A percentile compares a stretch with the other conserved stretches of the same genome.
These are phyloP conservation scores for Combretum micranthum DNA, from an alignment of 345 rosid genomes.

Conservation along the genomic window DNA sequence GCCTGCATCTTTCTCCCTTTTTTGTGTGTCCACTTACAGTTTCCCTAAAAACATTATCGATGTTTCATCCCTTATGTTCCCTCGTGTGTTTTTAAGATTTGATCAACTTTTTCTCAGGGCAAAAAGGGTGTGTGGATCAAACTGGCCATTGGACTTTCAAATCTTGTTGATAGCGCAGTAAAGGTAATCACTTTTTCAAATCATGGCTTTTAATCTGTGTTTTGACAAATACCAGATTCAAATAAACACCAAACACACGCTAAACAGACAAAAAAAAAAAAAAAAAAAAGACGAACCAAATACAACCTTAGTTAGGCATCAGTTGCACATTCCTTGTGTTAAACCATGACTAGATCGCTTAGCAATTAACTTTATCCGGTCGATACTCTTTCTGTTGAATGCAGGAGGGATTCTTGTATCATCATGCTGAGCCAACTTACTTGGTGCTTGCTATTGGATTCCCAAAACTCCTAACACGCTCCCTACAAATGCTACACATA, in stretches of 20 bases:
- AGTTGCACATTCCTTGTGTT: constrained; percentile 1
- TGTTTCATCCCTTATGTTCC: too few species aligned
- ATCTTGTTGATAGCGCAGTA: constrained; percentile 64
- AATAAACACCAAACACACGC: too few species aligned
- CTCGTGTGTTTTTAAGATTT: too few species aligned
- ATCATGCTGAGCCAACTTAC: constrained; percentile 79
- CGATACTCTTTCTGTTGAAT: background rate
- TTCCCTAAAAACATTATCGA: too few species aligned
- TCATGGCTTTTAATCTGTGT: too few species aligned
- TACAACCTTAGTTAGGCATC: too few species aligned
- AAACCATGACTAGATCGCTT: background rate
- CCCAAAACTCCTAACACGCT: constrained; percentile 51
- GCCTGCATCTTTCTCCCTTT: too few species aligned
- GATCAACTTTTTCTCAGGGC: constrained; percentile 36
- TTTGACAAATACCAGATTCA: too few species aligned
- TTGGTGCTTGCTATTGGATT: constrained; percentile 86
- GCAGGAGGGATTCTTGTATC: constrained; percentile 71
- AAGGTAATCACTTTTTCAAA: constrained; percentile 39
- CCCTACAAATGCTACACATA: constrained; percentile 75
- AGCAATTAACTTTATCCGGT: constrained; percentile 4
- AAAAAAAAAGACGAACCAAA: too few species aligned
- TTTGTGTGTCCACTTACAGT: too few species aligned
- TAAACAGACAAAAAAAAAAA: too few species aligned
- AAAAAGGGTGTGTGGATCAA: constrained; percentile 81
- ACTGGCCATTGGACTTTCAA: constrained; percentile 48